Evolutionary conservation across 306 rosid genomes (phyloP).

Genomic region (Dryas alaskensis): DNA sequence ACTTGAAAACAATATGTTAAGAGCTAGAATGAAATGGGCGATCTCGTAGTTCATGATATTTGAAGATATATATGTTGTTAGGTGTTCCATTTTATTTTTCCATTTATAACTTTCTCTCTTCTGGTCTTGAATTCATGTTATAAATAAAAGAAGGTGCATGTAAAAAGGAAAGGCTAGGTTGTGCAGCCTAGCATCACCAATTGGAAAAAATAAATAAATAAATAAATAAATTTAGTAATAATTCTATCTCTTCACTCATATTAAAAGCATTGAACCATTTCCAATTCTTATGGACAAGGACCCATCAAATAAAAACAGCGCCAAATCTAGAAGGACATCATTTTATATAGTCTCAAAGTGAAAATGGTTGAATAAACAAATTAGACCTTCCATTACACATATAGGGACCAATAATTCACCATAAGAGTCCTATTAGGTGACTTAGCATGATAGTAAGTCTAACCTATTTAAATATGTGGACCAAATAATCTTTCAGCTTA

Average conservation of each 20-base stretch:
- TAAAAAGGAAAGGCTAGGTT: neutral
- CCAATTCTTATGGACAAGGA: neutral
- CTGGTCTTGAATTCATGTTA: neutral
- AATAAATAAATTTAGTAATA: neutral
- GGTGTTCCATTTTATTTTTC: too few species aligned
- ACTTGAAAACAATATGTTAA: too few species aligned
- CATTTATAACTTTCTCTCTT: too few species aligned
- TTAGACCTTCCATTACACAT: neutral
- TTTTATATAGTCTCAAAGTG: neutral
- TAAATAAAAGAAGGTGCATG: neutral
- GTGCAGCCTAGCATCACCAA: neutral
- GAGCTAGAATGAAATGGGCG: too few species aligned
- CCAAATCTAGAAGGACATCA: neutral
- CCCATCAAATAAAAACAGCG: neutral
- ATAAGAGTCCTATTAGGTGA: neutral
- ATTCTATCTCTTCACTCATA: neutral
- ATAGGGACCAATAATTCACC: neutral
- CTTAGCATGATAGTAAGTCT: constrained; percentile 10
- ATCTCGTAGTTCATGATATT: too few species aligned
- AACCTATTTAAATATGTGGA: neutral
- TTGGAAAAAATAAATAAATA: neutral
- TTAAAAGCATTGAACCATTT: neutral
- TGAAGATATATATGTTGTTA: too few species aligned
- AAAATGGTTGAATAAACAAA: neutral
- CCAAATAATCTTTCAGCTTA: neutral